Evolutionary conservation across 2,329 filamentous ascomycete species (phyloP).

Genomic region (Colletotrichum acutatum): DNA sequence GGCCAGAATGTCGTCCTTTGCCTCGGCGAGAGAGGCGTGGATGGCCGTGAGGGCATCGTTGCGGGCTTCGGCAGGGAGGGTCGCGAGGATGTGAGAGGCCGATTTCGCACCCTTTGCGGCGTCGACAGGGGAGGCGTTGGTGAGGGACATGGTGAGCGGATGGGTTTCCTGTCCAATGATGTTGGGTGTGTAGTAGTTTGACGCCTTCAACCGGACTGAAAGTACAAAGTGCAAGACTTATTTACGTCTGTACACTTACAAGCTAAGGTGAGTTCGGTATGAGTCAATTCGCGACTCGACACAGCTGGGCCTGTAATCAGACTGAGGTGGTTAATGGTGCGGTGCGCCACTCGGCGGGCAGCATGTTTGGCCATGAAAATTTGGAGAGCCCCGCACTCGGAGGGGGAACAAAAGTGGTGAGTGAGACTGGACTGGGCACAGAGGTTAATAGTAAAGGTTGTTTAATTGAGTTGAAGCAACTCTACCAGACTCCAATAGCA

Average conservation of each 20-base stretch:
- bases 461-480: background rate
- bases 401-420: background rate
- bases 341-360: conserved; percentile 8
- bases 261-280: background rate
- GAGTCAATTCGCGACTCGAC: conserved; percentile 21
- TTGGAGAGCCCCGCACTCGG: conserved; percentile 34
- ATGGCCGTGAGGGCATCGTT: conserved; percentile 89
- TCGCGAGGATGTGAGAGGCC: conserved; percentile 85
- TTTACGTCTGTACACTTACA: conserved; percentile 1
- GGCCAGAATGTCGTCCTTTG: conserved; percentile 80
- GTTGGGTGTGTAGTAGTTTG: background rate
- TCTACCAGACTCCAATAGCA: background rate
- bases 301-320: background rate
- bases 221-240: background rate
- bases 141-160: conserved; percentile 80
- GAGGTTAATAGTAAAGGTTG: background rate
- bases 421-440: too few species aligned
- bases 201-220: too few species aligned
- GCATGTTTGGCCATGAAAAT: conserved; percentile 19
- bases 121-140: conserved; percentile 81
- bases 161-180: background rate
- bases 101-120: conserved; percentile 82
- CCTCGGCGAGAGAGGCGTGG: conserved; percentile 76
- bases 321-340: background rate
- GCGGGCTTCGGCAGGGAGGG: conserved; percentile 78